Evolutionary conservation across 345 rosid species (phyloP).

Genomic region (Hibiscus trionum): DNA sequence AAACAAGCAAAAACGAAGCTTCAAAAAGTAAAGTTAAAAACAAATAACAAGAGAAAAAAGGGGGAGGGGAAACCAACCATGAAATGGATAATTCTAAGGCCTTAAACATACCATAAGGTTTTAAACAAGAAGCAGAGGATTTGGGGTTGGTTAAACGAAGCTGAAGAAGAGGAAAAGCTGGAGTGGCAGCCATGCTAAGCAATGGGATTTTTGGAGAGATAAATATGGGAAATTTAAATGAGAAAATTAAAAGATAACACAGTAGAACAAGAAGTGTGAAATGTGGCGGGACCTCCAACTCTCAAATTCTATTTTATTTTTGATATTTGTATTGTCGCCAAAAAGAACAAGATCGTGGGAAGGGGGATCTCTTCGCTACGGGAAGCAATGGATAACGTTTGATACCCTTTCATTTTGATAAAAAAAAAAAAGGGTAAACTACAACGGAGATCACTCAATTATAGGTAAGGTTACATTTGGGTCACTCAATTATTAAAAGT

Average conservation of each 20-base stretch:
- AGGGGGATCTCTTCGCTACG: too few relatives aligned
- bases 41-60: too few relatives aligned
- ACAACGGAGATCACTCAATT: too few relatives aligned
- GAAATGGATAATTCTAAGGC: background rate
- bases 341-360: too few relatives aligned
- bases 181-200: slow-evolving; percentile 17
- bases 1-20: background rate
- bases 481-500: too few relatives aligned
- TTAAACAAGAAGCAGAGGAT: background rate
- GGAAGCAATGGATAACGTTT: too few relatives aligned
- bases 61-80: background rate
- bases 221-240: too few relatives aligned
- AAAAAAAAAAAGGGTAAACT: too few relatives aligned
- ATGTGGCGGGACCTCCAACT: background rate
- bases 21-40: background rate
- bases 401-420: too few relatives aligned
- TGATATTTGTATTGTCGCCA: too few relatives aligned
- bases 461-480: too few relatives aligned
- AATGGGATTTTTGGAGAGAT: background rate
- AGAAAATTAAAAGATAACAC: background rate
- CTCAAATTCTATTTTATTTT: background rate
- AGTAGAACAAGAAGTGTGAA: background rate
- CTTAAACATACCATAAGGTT: background rate
- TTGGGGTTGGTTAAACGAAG: background rate
- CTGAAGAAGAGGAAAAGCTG: slow-evolving; percentile 9